Conservation (phyloP, 2,329 filamentous ascomycete genomes). For the Fusarium nygamai region DNA sequence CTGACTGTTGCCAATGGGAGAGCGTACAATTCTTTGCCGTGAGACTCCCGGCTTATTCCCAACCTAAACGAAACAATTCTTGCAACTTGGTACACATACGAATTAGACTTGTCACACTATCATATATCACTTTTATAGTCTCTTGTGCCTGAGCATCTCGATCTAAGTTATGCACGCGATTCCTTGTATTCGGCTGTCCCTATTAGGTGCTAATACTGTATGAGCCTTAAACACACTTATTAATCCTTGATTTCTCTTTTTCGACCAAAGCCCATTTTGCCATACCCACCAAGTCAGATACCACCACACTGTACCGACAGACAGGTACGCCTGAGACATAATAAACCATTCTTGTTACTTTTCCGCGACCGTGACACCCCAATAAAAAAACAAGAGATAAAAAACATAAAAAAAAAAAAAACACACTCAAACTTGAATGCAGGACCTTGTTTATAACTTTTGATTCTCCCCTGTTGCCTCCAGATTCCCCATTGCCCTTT, state of each 20-base stretch:
- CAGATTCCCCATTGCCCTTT: conserved; percentile 28
- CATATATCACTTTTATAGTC: conserved; percentile 26
- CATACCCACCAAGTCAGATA: conserved; percentile 3
- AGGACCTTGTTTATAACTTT: conserved; percentile 26
- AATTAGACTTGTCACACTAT: conserved; percentile 15
- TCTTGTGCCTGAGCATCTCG: conserved; percentile 16
- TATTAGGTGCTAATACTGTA: conserved; percentile 10
- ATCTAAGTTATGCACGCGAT: conserved; percentile 14
- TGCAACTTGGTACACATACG: conserved; percentile 3
- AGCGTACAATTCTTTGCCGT: neutral
- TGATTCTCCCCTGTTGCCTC: conserved; percentile 13
- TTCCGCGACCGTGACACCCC: conserved; percentile 37
- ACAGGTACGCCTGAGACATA: conserved; percentile 29
- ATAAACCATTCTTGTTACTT: conserved; percentile 35
- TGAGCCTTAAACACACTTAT: conserved; percentile 13
- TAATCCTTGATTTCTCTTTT: conserved; percentile 17
- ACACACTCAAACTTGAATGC: conserved; percentile 31
- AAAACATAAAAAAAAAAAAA: conserved; percentile 15
- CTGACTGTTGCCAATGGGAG: neutral
- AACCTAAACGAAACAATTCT: neutral
- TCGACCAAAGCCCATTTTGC: neutral
- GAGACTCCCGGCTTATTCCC: conserved; percentile 7
- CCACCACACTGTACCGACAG: conserved; percentile 18
- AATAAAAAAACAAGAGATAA: neutral
- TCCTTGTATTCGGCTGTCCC: conserved; percentile 21